A percentile compares a stretch with the other conserved stretches of the same genome.
These are phyloP conservation scores for Handroanthus guayacan DNA, from an alignment of 257 asterid genomes.

Conservation along the genomic window DNA sequence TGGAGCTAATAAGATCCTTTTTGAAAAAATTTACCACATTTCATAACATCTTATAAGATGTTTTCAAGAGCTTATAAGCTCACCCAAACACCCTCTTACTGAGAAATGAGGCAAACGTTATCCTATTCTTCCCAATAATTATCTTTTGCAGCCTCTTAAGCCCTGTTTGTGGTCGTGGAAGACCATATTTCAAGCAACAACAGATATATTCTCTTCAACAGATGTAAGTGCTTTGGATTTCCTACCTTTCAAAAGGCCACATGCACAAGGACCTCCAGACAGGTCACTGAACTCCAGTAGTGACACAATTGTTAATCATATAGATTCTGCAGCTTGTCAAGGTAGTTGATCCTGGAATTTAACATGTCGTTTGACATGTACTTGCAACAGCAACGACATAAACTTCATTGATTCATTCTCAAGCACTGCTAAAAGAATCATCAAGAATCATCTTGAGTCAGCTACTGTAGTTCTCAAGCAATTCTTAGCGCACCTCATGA, in stretches of 20 bases:
- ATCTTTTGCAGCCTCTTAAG: no score
- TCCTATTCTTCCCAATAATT: no score
- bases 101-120: no score
- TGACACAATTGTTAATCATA: neutral
- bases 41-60: no score
- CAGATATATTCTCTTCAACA: neutral
- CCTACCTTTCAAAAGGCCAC: neutral
- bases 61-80: no score
- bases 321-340: neutral
- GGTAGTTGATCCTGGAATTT: neutral
- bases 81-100: no score
- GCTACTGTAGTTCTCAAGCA: no score
- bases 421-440: neutral
- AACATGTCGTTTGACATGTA: neutral
- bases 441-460: neutral
- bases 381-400: constrained; percentile 3
- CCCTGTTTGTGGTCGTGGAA: neutral
- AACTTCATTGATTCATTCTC: neutral
- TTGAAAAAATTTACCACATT: no score
- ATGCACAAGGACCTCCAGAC: neutral
- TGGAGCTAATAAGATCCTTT: no score
- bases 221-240: neutral
- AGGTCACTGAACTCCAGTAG: neutral
- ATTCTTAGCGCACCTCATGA: neutral
- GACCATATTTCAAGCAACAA: neutral